Percentiles rank a stretch among this genome's conserved stretches.
These are phyloP conservation scores for Scheffersomyces coipomensis DNA, from an alignment of 805 yeast genomes.

Conservation along the genomic window DNA sequence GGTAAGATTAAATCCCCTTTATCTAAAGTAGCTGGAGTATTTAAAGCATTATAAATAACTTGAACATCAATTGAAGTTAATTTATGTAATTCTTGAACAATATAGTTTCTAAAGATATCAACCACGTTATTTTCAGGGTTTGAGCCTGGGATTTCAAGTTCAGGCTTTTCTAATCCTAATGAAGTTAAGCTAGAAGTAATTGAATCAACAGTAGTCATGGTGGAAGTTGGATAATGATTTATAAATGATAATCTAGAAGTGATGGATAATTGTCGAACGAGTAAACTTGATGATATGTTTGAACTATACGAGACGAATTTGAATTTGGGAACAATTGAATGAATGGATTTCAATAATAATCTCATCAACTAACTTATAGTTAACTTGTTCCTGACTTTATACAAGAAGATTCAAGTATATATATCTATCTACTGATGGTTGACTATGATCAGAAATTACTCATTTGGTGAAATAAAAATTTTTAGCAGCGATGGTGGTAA, in stretches of 20 bases:
- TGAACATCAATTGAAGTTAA: conserved; percentile 70
- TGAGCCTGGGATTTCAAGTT: conserved; percentile 47
- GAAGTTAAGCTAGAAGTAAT: conserved; percentile 33
- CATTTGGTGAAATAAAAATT: too few relatives aligned
- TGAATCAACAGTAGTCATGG: conserved; percentile 12
- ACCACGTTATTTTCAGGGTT: conserved; percentile 77
- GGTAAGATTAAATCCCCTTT: conserved; percentile 94
- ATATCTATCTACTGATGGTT: too few relatives aligned
- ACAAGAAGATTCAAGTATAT: too few relatives aligned
- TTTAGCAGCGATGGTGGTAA: too few relatives aligned
- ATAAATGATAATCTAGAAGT: not conserved
- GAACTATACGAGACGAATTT: too few relatives aligned
- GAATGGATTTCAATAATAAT: too few relatives aligned
- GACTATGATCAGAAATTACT: too few relatives aligned
- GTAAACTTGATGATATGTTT: too few relatives aligned
- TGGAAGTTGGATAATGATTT: not conserved
- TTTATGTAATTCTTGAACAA: conserved; percentile 71
- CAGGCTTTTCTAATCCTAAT: conserved; percentile 44
- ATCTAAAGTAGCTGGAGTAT: conserved; percentile 80
- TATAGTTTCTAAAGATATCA: conserved; percentile 87
- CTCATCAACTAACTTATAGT: too few relatives aligned
- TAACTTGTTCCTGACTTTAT: too few relatives aligned
- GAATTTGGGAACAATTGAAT: too few relatives aligned
- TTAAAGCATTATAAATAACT: conserved; percentile 80
- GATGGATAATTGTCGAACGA: too few relatives aligned